Base-by-base conservation (phyloP, 176 grass and related monocot species). In the Rhynchospora tenuis region DNA sequence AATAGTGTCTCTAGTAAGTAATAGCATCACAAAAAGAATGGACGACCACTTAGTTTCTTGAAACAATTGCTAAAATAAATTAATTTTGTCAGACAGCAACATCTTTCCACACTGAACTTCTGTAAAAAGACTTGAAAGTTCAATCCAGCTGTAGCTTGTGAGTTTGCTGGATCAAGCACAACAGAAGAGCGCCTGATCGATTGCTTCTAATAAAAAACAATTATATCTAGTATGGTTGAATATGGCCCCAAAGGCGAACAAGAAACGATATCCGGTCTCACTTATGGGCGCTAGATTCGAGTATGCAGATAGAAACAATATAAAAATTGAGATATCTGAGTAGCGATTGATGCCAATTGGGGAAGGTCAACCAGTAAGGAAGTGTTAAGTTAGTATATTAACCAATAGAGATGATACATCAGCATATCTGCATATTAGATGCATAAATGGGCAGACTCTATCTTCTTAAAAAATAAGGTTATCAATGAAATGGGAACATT, bases 371-470 rank as follows among this genome's bases (percentile, higher is more conserved):
- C 78, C 57, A 81, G 23, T 81, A 59, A 9, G 52, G 43, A 20
- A 19, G 24, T 63, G 78, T 47, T 81, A 81, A 56, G 63, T 63
- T 57, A 81, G 57, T 17, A 81, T 81, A 19, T 73, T 12, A 38
- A 38, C 33, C 57, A 81, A 46, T 81, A 59, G 16, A 20, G 38
- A 44, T 63, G 78, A 64, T 81, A 81, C 78, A 81, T 81, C 57
- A 81, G 57, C 33, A 81, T 81, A 19, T 73, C 5, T 9, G 29
- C 33, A 81, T 64, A 19, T 73, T 12, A 3, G 19, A 47, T 72
- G 17, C 19, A 47, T 43, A 72, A 6, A 71, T 46, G 43, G 19
- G n/a, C 16, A 44, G 8, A 20, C 52, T 56, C 63, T 80, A 55
- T 80, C 16, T 7, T 33, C 3, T 10, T 44, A 7, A 22, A 43